Evolutionary conservation across 192 early-diverging fungal genomes (phyloP).

Genomic region (Entomortierella chlamydospora): DNA sequence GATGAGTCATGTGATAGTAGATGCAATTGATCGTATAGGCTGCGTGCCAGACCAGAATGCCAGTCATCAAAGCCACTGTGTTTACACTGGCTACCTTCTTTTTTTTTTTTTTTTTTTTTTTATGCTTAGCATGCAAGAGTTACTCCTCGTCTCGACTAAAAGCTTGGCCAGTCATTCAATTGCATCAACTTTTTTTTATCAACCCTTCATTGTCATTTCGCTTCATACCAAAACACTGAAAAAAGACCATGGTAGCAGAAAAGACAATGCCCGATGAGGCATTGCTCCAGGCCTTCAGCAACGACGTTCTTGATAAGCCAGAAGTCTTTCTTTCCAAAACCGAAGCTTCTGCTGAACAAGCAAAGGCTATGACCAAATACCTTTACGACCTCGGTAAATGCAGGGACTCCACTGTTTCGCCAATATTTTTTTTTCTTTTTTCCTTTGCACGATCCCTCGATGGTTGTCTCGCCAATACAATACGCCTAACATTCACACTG

Average conservation of each 20-base stretch:
- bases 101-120: slow-evolving; percentile 1
- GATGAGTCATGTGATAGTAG: neutral
- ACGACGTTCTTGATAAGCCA: slow-evolving; percentile 64
- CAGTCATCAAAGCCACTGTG: slow-evolving; percentile 3
- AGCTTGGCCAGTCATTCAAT: neutral
- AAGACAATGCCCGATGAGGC: slow-evolving; percentile 45
- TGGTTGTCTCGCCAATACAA: neutral
- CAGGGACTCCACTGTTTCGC: neutral
- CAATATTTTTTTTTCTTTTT: neutral
- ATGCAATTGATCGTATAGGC: neutral
- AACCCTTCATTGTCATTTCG: neutral
- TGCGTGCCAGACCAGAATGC: neutral
- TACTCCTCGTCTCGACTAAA: neutral
- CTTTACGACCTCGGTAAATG: slow-evolving; percentile 63
- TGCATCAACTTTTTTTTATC: neutral
- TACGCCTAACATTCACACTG: neutral
- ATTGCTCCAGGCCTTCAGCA: slow-evolving; percentile 34
- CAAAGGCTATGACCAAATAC: slow-evolving; percentile 61
- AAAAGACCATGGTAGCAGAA: slow-evolving; percentile 9
- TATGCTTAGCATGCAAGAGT: neutral
- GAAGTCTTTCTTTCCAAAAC: slow-evolving; percentile 59
- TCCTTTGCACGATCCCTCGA: neutral
- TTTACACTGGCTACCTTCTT: neutral
- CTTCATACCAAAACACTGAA: neutral
- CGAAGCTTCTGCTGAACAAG: slow-evolving; percentile 50